Evolutionary conservation across 345 rosid species (phyloP).

Genomic region (Aquilaria yunnanensis): DNA sequence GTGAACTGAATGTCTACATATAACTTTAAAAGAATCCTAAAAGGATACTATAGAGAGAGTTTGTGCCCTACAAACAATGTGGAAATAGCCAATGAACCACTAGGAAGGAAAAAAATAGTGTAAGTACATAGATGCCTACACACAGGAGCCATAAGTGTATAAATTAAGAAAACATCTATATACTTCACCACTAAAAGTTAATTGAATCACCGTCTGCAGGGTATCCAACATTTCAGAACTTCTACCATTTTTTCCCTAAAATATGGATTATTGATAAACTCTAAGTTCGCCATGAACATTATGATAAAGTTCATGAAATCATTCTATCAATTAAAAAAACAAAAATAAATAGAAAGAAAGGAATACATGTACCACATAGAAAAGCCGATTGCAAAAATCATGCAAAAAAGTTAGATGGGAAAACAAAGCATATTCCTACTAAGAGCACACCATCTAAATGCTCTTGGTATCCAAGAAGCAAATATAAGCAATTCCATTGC

Average conservation of each 20-base stretch:
- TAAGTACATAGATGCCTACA: not conserved
- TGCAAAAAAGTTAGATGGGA: no score
- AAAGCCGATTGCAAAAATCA: constrained; percentile 8
- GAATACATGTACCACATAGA: no score
- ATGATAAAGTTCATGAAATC: constrained; percentile 98
- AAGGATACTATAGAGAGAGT: constrained; percentile 85
- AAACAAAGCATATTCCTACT: constrained; percentile 32
- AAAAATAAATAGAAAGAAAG: not conserved
- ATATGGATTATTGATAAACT: constrained; percentile 84
- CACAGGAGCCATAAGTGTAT: constrained; percentile 4
- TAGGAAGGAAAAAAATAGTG: constrained; percentile 24
- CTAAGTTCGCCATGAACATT: constrained; percentile 95
- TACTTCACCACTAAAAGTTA: not conserved
- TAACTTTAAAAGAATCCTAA: constrained; percentile 91
- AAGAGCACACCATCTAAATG: constrained; percentile 76
- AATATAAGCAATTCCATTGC: constrained; percentile 91
- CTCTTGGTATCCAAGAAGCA: constrained; percentile 90
- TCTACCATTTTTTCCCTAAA: constrained; percentile 99
- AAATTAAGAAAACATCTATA: not conserved
- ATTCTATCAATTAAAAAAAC: constrained; percentile 45
- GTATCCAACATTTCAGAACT: constrained; percentile 99
- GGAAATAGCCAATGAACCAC: constrained; percentile 78
- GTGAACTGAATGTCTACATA: constrained; percentile 99
- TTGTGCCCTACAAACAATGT: constrained; percentile 92
- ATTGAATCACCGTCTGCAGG: constrained; percentile 61